Percentiles rank a stretch among this genome's conserved stretches.
Conservation (phyloP, 768 basidiomycete species). For the Mycena vitilis region DNA sequence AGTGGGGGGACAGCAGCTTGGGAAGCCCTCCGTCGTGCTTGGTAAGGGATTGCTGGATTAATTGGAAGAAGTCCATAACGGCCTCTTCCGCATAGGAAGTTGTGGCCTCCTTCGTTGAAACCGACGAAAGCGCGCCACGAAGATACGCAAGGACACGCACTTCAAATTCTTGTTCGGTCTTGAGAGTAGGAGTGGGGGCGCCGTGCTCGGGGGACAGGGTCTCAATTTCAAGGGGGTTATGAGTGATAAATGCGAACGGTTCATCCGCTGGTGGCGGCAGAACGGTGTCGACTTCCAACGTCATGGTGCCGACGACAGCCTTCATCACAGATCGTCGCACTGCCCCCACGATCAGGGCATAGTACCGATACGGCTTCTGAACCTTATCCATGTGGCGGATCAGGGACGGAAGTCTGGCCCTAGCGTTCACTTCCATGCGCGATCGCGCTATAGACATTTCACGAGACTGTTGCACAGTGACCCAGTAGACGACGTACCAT, state of each 20-base stretch:
- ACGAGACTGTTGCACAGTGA: too few relatives aligned
- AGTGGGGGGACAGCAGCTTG: constrained; percentile 21
- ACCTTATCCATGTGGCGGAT: constrained; percentile 21
- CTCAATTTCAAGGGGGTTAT: constrained; percentile 14
- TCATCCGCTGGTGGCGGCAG: too few relatives aligned
- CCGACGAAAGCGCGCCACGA: constrained; percentile 3
- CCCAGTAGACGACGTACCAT: constrained; percentile 16
- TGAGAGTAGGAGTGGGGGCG: constrained; percentile 10
- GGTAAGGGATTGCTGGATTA: constrained; percentile 14
- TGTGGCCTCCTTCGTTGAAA: constrained; percentile 3
- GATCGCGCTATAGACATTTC: background rate
- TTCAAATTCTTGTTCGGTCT: constrained; percentile 17
- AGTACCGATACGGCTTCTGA: constrained; percentile 24
- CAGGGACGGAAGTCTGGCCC: constrained; percentile 21
- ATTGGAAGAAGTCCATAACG: constrained; percentile 8
- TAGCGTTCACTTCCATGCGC: constrained; percentile 12
- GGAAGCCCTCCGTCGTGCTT: constrained; percentile 8
- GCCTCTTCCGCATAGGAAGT: background rate
- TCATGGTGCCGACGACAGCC: too few relatives aligned
- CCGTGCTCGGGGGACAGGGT: constrained; percentile 18
- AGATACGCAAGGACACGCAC: constrained; percentile 23
- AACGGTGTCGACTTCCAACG: too few relatives aligned
- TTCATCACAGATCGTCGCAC: background rate
- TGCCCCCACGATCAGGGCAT: constrained; percentile 19
- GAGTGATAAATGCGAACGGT: background rate